These are phyloP conservation scores for Bocquillonia castaneifolia DNA, from an alignment of 441 rosid species.

Conservation along the genomic window DNA sequence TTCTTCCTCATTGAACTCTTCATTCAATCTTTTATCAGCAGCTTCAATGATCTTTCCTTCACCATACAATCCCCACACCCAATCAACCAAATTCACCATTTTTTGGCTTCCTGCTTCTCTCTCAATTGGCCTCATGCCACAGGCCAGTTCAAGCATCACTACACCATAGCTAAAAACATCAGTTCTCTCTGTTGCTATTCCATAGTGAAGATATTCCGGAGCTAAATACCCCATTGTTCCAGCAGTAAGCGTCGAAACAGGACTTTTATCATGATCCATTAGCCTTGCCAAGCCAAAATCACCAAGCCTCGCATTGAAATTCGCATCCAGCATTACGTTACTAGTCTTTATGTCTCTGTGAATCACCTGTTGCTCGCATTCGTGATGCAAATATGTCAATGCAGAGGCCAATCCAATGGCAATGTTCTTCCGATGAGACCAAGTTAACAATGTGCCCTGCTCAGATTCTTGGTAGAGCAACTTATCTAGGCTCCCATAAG, in stretches of 20 bases:
- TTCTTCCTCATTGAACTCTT: slow-evolving; percentile 52
- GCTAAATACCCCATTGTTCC: slow-evolving; percentile 98
- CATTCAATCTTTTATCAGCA: slow-evolving; percentile 57
- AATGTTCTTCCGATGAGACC: slow-evolving; percentile 68
- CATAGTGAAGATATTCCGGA: slow-evolving; percentile 88
- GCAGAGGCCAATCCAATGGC: slow-evolving; percentile 80
- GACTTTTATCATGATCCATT: slow-evolving; percentile 84
- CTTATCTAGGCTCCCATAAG: slow-evolving; percentile 79
- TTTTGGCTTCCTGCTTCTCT: slow-evolving; percentile 51
- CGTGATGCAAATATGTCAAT: slow-evolving; percentile 76
- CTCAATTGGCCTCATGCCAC: slow-evolving; percentile 89
- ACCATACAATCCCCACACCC: slow-evolving; percentile 76
- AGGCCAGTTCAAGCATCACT: slow-evolving; percentile 78
- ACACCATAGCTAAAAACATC: slow-evolving; percentile 88
- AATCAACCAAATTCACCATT: slow-evolving; percentile 82
- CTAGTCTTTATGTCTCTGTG: slow-evolving; percentile 88
- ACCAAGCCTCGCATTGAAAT: slow-evolving; percentile 77
- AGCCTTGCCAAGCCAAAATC: slow-evolving; percentile 93
- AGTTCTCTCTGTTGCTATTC: slow-evolving; percentile 84
- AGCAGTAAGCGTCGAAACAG: slow-evolving; percentile 83
- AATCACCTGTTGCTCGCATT: slow-evolving; percentile 90
- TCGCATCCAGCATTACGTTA: slow-evolving; percentile 76
- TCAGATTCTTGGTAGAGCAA: slow-evolving; percentile 55
- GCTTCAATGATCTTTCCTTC: slow-evolving; percentile 72
- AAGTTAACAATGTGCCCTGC: slow-evolving; percentile 39